Base-by-base conservation (phyloP, 805 yeast genomes). In the Kuraishia ogatae region DNA sequence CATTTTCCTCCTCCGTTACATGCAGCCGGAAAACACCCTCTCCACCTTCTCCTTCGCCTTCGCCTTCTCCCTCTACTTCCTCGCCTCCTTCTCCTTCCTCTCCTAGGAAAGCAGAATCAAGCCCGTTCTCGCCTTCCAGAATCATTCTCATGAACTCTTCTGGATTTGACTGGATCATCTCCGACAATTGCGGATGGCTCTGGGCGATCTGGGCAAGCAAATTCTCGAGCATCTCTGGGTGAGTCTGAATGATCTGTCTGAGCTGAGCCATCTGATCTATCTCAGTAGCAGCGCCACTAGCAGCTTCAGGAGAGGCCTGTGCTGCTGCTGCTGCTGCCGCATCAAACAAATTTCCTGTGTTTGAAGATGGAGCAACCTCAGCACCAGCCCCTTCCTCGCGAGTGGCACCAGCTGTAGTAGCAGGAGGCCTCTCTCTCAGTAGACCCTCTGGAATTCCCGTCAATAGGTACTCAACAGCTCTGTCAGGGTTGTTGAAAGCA, bases 401-500 rank as follows among this genome's bases (percentile, higher is more conserved):
- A 10, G 67, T 53, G 19, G 53, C 54, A 15, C 50, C 55, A 7
- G 50, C 39, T 35, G 28, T 24, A n/a, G 61, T 55, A 35, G 59
- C 57, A 13, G 66, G 53, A 23, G 64, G 60, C 19, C 64, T 62
- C 53, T 61, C n/a, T 21, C 19, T 20, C 53, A 62, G 66, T 59
- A 80, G 69, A 29, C 74, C 68, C 63, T 85, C 93, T 22, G 97
- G 97, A 50, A 93, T 81, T 2, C 97, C 98, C 51, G 92, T 89
- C 60, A 94, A 74, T 53, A 94, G 76, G 68, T 93, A 92, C 68
- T 94, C 99, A 15, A 94, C 98, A 0, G 99, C 99, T 64, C 99
- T 84, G 68, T 93, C 98, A 21, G 99, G 98, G 71, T 94, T 92
- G 73, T 93, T 93, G 74, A 84, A 94, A 1, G 99, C 98, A 17